phyloP scores from a whole-genome alignment of 2,329 filamentous ascomycete species.

The Cadophora gregata region DNA sequence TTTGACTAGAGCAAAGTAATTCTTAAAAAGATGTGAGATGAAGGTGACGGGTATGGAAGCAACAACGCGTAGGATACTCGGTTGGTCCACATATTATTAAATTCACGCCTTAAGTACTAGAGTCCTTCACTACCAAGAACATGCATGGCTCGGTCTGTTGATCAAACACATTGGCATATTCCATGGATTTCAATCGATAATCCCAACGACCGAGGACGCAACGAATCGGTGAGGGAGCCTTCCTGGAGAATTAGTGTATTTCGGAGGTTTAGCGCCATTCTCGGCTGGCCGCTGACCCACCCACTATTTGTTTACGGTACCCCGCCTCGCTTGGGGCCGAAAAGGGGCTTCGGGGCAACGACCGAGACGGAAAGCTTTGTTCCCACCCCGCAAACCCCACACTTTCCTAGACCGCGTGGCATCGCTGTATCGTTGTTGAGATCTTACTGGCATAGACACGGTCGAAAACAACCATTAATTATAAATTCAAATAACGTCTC shows the following conservation, averaged over 20 bases:
- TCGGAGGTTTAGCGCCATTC: neutral
- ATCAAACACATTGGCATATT: neutral
- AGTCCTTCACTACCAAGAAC: neutral
- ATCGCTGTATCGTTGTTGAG: neutral
- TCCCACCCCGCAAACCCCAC: neutral
- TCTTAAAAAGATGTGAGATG: neutral
- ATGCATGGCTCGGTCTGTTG: neutral
- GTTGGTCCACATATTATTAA: neutral
- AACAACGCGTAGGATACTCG: neutral
- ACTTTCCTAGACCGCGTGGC: neutral
- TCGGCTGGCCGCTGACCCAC: neutral
- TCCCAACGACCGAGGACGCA: neutral
- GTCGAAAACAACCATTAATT: neutral
- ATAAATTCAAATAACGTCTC: neutral
- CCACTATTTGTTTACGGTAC: neutral
- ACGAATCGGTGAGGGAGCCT: neutral
- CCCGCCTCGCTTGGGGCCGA: neutral
- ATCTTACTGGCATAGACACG: neutral
- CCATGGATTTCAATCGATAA: neutral
- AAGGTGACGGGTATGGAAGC: neutral
- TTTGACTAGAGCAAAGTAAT: no score
- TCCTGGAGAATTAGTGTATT: neutral
- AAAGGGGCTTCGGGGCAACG: neutral
- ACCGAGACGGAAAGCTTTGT: neutral
- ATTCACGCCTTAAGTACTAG: neutral